A percentile compares a stretch with the other conserved stretches of the same genome.
These are phyloP conservation scores for Rosa hybrid DNA, from an alignment of 331 rosid genomes.

Conservation along the genomic window DNA sequence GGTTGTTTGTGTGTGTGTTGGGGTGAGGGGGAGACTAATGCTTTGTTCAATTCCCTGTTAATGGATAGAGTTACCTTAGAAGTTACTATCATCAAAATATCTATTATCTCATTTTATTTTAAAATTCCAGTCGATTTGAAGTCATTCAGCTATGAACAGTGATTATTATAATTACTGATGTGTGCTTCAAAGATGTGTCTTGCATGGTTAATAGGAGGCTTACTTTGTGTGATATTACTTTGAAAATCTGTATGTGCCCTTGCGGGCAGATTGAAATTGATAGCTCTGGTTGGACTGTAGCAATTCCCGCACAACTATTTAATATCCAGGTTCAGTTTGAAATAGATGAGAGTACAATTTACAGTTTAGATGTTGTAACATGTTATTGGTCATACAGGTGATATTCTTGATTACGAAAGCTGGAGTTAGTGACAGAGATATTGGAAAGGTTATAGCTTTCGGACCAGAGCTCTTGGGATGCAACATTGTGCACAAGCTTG, in stretches of 20 bases:
- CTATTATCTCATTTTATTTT: background rate
- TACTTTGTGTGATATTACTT: background rate
- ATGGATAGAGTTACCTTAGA: background rate
- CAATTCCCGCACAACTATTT: background rate
- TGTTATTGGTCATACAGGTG: slow-evolving; percentile 52
- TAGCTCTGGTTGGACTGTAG: slow-evolving; percentile 13
- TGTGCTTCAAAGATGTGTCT: background rate
- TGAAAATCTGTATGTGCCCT: background rate
- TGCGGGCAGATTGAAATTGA: background rate
- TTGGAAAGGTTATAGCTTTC: slow-evolving; percentile 78
- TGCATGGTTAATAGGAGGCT: background rate
- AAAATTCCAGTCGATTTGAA: background rate
- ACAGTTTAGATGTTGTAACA: slow-evolving; percentile 3
- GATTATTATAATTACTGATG: background rate
- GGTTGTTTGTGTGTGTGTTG: background rate
- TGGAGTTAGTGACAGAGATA: slow-evolving; percentile 69
- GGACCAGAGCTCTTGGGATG: slow-evolving; percentile 95
- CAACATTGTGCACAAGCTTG: slow-evolving; percentile 76
- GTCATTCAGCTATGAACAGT: background rate
- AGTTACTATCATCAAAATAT: background rate
- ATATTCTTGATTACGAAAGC: slow-evolving; percentile 89
- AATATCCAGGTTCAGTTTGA: slow-evolving; percentile 1
- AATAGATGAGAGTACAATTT: background rate
- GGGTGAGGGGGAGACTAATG: background rate
- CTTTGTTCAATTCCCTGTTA: background rate